phyloP scores from a whole-genome alignment of 805 yeast genomes.

The Wilhelminamyces savonicus region DNA sequence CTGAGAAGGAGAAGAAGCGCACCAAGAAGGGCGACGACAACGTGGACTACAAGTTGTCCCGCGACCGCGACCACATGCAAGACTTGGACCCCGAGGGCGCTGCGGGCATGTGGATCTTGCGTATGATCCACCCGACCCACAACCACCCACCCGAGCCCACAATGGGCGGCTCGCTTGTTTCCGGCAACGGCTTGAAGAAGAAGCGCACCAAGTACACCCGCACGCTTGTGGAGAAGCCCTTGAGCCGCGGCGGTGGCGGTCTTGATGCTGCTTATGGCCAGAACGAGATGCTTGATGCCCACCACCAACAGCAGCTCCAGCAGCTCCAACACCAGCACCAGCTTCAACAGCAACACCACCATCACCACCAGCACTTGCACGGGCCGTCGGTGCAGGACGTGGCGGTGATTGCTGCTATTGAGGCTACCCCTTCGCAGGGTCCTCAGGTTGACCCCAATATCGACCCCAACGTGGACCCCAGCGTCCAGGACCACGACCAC shows the following conservation, averaged over 20 bases:
- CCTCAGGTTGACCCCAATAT: constrained; percentile 36
- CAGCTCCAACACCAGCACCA: constrained; percentile 18
- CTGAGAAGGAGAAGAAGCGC: constrained; percentile 33
- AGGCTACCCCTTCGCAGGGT: constrained; percentile 19
- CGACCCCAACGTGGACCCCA: constrained; percentile 40
- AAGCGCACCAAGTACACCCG: constrained; percentile 34
- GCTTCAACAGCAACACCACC: constrained; percentile 19
- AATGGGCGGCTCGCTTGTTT: constrained; percentile 16
- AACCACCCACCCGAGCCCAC: constrained; percentile 40
- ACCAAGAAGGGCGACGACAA: constrained; percentile 16
- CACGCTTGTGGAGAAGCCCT: constrained; percentile 39
- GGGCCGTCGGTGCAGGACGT: constrained; percentile 33
- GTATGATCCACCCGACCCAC: constrained; percentile 41
- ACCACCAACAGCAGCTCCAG: constrained; percentile 9
- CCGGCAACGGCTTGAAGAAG: constrained; percentile 23
- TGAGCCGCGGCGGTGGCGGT: constrained; percentile 18
- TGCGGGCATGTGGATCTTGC: constrained; percentile 34
- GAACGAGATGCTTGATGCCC: not conserved
- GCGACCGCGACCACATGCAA: no score
- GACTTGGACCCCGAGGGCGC: constrained; percentile 9
- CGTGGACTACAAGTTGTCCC: constrained; percentile 20
- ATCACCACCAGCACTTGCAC: constrained; percentile 19
- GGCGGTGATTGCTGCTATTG: constrained; percentile 38
- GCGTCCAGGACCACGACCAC: constrained; percentile 37
- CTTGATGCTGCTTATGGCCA: constrained; percentile 2